Base-by-base conservation (phyloP, 352 stramenopile species). In the Pythium myriotylum region DNA sequence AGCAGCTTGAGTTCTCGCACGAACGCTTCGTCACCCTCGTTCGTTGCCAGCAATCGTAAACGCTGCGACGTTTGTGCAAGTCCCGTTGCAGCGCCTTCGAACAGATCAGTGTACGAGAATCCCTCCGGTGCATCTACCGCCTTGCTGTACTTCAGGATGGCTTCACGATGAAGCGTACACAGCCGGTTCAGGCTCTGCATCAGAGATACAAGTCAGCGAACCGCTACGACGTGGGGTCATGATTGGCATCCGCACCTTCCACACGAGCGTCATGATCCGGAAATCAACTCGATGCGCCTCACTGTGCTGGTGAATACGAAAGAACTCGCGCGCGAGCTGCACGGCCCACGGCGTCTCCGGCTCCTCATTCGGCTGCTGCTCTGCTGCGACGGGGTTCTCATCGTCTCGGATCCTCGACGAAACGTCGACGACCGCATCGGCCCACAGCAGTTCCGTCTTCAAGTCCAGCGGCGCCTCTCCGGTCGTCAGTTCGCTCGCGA, bases 1-100 rank as follows among this genome's bases (percentile, higher is more conserved):
- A 88, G 50, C 49, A 83, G 70, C 62, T 78, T 77, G 7, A 90
- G 39, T 16, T 64, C 54, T 8, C 22, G 26, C 4, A 17, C 54
- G 19, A 63, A 42, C 8, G 54, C 41, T 22, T 62, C 29, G 17
- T 62, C 54, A 46, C 16, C 3, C 13, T 16, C 14, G 9, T 6
- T 19, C n/a, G 13, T 0, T 23, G 19, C 19, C 32, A 3, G 2
- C 54, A 32, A 43, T 43, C 37, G 13, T n/a, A 69, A 33, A 7
- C 47, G 48, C 26, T 69, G 62, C 3, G 48, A 52, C 33, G 54
- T 59, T 22, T 50, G 22, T 4, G 62, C 54, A 0, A 69, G 23
- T 20, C 62, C 59, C 17, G 23, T 39, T 6, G 46, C 43, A 16
- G 59, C 51, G 13, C 54, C 62, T 29, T 69, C 62, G 45, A 64